Base-by-base conservation (phyloP, 768 basidiomycete genomes). In the Russula earlei region DNA sequence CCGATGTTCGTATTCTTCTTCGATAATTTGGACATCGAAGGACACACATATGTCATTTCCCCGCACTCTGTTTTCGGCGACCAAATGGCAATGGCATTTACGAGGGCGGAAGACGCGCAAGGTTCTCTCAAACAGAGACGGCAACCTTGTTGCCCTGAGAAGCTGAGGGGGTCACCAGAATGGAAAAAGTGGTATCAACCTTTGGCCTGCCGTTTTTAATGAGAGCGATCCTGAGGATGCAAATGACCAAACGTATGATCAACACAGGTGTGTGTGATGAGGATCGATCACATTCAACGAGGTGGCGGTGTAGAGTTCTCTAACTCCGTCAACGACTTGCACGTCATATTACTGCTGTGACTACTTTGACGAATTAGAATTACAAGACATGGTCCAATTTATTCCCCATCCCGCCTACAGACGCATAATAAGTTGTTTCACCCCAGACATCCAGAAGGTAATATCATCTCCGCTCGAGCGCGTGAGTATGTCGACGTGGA, bases 401-500 rank as follows among this genome's bases (percentile, higher is more conserved):
- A 27, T 9, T 12, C 36, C 15, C 5, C 14, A n/a, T 14, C 9
- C 34, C 19, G 6, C n/a, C 50, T 57, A 88, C 70, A 90, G 63
- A 62, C 80, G 77, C 74, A 83, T 73, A 66, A 95, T 87, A 62
- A 96, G 69, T 67, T 92, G 90, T 70, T 95, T 95, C 55, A 95
- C 71, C 7, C 87, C 91, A 12, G 91, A 84, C 90, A 93, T 88
- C 85, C 84, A 87, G 53, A 87, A 65, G 1, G 80, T 83, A 66
- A 94, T 90, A 63, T 94, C 91, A 49, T 90, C 86, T 40, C 85
- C 85, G 54, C 82, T 78, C 49, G 87, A 85, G 46, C 77, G 74
- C 2, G 91, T 93, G 44, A 97, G 75, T 27, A 96, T 71, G 50
- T 91, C 87, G 25, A 94, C 83, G 64, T 97, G 93, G 56, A 93